Percentiles rank a stretch among this genome's conserved stretches.
Conservation (phyloP, 2,329 filamentous ascomycete species). For the Parastagonospora avenae region DNA sequence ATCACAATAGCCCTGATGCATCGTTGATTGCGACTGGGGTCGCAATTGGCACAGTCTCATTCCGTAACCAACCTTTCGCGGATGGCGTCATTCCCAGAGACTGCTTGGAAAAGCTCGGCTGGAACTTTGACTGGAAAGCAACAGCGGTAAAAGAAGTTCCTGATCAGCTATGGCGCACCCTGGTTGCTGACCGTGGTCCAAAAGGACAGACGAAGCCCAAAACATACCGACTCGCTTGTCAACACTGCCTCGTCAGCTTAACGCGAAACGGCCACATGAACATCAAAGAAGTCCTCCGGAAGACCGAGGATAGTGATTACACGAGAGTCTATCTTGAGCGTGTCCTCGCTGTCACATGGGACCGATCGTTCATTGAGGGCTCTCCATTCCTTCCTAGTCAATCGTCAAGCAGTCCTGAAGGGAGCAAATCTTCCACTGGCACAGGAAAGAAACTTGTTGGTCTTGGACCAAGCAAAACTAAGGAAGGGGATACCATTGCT, state of each 20-base stretch:
- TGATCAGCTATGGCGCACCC: constrained; percentile 6
- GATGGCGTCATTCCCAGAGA: constrained; percentile 6
- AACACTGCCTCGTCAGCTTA: background rate
- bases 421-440: too few relatives aligned
- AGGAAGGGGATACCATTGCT: constrained; percentile 2
- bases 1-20: background rate
- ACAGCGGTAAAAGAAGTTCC: background rate
- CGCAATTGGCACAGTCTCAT: background rate
- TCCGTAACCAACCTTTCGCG: constrained; percentile 3
- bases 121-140: background rate
- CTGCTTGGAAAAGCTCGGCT: constrained; percentile 2
- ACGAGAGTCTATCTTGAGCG: constrained; percentile 5
- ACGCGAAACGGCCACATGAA: constrained; percentile 3
- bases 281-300: background rate
- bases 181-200: constrained; percentile 6
- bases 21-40: constrained; percentile 1
- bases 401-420: too few relatives aligned
- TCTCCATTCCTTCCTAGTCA: background rate
- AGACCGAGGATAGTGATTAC: background rate
- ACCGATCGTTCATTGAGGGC: constrained; percentile 8
- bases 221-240: background rate
- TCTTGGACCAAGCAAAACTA: constrained; percentile 4
- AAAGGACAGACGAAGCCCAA: background rate
- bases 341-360: constrained; percentile 7
- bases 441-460: constrained; percentile 2